Percentiles rank a stretch among this genome's conserved stretches.
Evolutionary conservation across 495 filamentous ascomycete species (phyloP).

Genomic region (Talaromyces ruber): DNA sequence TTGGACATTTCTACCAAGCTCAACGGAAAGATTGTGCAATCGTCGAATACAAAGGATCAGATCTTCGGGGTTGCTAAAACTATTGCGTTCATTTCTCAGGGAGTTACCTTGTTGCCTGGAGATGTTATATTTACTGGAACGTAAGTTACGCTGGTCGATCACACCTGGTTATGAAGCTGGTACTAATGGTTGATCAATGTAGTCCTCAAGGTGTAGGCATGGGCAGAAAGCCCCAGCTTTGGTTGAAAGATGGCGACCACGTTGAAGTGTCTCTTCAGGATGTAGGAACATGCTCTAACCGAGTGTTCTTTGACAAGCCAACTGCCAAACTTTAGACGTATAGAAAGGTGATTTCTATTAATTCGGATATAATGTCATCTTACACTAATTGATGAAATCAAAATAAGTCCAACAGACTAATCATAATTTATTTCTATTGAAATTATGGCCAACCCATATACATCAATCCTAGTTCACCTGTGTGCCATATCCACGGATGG

Average conservation of each 20-base stretch:
- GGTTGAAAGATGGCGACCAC: conserved; percentile 74
- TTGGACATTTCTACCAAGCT: conserved; percentile 59
- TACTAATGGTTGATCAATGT: conserved; percentile 7
- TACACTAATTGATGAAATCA: not conserved
- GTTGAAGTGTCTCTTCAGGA: conserved; percentile 66
- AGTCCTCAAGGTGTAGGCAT: conserved; percentile 73
- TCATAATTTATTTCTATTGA: conserved; percentile 3
- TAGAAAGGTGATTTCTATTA: not conserved
- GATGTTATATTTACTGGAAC: conserved; percentile 85
- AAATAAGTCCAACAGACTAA: not conserved
- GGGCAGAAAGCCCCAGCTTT: conserved; percentile 63
- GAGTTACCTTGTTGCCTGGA: conserved; percentile 69
- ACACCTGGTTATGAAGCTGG: not conserved
- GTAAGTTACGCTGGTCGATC: conserved; percentile 37
- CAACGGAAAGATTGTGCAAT: conserved; percentile 66
- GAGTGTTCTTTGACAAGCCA: conserved; percentile 53
- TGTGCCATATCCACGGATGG: conserved; percentile 69
- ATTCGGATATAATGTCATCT: not conserved
- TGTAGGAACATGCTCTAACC: conserved; percentile 64
- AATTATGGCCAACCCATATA: not conserved
- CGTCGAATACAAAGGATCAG: conserved; percentile 70
- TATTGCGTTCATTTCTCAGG: conserved; percentile 66
- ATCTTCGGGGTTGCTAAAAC: conserved; percentile 71
- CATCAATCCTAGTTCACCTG: conserved; percentile 43
- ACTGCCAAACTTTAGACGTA: conserved; percentile 40